Percentiles rank a stretch among this genome's conserved stretches.
Evolutionary conservation across 805 yeast species (phyloP).

Genomic region (Lachancea kluyveri): DNA sequence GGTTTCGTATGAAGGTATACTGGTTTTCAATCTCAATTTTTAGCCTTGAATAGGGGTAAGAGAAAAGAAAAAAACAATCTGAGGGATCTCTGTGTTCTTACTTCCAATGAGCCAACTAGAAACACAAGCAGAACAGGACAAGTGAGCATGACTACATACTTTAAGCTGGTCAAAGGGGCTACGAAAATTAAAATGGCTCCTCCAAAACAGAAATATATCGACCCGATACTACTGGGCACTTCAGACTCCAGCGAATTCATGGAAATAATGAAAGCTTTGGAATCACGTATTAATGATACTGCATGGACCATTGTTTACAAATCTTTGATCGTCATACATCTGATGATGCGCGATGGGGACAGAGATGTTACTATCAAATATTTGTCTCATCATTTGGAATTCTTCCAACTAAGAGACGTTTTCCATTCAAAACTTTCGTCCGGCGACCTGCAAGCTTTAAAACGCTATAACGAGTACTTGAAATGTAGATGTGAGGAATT

Average conservation of each 20-base stretch:
- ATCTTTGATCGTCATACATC: slow-evolving; percentile 75
- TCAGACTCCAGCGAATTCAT: slow-evolving; percentile 42
- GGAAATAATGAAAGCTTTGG: slow-evolving; percentile 62
- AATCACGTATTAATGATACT: slow-evolving; percentile 58
- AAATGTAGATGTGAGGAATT: slow-evolving; percentile 63
- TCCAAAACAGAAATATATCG: slow-evolving; percentile 94
- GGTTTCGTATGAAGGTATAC: too few relatives aligned
- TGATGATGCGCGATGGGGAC: slow-evolving; percentile 90
- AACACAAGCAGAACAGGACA: too few relatives aligned
- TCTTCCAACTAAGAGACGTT: slow-evolving; percentile 41
- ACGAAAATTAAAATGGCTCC: slow-evolving; percentile 84
- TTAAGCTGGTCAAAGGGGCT: slow-evolving; percentile 73
- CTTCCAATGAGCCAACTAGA: too few relatives aligned
- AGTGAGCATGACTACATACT: slow-evolving; percentile 65
- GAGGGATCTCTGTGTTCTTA: too few relatives aligned
- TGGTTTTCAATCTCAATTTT: too few relatives aligned
- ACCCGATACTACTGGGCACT: slow-evolving; percentile 68
- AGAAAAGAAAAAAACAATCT: too few relatives aligned
- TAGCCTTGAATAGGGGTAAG: too few relatives aligned
- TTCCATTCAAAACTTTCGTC: slow-evolving; percentile 28
- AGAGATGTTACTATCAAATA: slow-evolving; percentile 63
- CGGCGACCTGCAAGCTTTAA: slow-evolving; percentile 49
- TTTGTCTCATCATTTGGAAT: slow-evolving; percentile 43
- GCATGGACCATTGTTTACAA: slow-evolving; percentile 93
- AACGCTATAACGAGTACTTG: slow-evolving; percentile 68